phyloP scores from a whole-genome alignment of 2,329 filamentous ascomycete species.

The Nectriaceae sp. region DNA sequence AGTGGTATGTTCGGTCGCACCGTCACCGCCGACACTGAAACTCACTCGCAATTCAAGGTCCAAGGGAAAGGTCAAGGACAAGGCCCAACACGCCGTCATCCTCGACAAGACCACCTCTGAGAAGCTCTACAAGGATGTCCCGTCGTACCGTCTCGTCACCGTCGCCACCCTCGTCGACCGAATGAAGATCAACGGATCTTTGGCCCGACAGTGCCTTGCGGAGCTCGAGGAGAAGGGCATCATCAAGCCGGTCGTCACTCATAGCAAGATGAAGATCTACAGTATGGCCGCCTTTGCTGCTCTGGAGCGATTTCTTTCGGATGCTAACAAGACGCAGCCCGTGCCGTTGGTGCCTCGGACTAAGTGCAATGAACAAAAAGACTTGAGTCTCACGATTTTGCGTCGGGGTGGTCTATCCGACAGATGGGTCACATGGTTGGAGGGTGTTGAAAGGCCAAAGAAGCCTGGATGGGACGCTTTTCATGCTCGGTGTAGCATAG shows the following conservation, averaged over 20 bases:
- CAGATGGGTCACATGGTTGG: constrained; percentile 37
- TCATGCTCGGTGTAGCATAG: constrained; percentile 43
- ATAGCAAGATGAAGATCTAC: constrained; percentile 99
- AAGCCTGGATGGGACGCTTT: constrained; percentile 42
- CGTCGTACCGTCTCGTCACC: constrained; percentile 99
- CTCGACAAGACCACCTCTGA: constrained; percentile 97
- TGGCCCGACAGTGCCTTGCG: constrained; percentile 84
- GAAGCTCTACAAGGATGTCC: constrained; percentile 99
- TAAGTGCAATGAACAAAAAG: constrained; percentile 37
- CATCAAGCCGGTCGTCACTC: constrained; percentile 96
- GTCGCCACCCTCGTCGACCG: constrained; percentile 98
- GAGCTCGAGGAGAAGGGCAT: constrained; percentile 97
- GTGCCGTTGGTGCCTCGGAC: constrained; percentile 57
- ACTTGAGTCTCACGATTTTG: constrained; percentile 40
- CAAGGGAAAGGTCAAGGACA: constrained; percentile 91
- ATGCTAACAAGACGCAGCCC: constrained; percentile 49
- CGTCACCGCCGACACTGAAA: constrained; percentile 15
- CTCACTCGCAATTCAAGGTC: constrained; percentile 32
- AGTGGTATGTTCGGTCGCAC: constrained; percentile 39
- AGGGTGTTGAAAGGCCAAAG: constrained; percentile 37
- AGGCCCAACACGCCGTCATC: constrained; percentile 98
- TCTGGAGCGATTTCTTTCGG: constrained; percentile 1
- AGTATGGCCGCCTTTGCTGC: constrained; percentile 52
- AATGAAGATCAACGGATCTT: constrained; percentile 99
- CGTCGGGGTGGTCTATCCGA: constrained; percentile 40